Evolutionary conservation across 805 yeast species (phyloP), one percentile per base, ranked within the genome.

Genomic region (Jamesozyma gamospora): DNA sequence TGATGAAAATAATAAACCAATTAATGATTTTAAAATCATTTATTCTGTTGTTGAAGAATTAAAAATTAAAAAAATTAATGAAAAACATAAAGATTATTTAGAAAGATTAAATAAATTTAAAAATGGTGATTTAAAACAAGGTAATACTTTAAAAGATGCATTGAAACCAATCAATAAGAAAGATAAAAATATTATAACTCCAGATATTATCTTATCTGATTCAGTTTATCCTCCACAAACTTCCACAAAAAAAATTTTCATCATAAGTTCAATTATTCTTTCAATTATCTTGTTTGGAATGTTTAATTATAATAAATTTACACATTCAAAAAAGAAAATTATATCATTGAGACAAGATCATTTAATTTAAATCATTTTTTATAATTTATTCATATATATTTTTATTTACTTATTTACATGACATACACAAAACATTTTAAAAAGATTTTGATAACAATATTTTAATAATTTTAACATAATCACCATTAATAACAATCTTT

Each of bases 401-500:
- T 29, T 29, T 10, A 4, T 29, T 16, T 31, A 3, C 8, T 18
- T 11, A 18, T 31, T 17, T 31, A 17, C 13, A 7, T 21, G 13
- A 21, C 18, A 31, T 17, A 4, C 18, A 31, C 34, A 32, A 14
- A 21, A 17, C 9, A 11, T 11, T 21, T 25, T 36, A 47, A 19
- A 47, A 46, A 2, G 34, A 32, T 11, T 28, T 37, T 1, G 37
- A 32, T 17, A 59, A 36, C 1, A 56, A 33, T 28, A 58, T 46
- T 47, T 62, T 70, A 10, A 75, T 53, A 4, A 45, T 54, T 8
- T 45, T 50, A 2, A 61, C 53, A 32, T 56, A 52, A 47, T 75
- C 70, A 30, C 81, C 81, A 48, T 67, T 67, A 38, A 77, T 66
- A 32, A 69, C 60, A n/a, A 79, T 62, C 38, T 75, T 71, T 32